Base-by-base conservation (phyloP, 768 basidiomycete species). In the Lactarius pseudohatsudake region DNA sequence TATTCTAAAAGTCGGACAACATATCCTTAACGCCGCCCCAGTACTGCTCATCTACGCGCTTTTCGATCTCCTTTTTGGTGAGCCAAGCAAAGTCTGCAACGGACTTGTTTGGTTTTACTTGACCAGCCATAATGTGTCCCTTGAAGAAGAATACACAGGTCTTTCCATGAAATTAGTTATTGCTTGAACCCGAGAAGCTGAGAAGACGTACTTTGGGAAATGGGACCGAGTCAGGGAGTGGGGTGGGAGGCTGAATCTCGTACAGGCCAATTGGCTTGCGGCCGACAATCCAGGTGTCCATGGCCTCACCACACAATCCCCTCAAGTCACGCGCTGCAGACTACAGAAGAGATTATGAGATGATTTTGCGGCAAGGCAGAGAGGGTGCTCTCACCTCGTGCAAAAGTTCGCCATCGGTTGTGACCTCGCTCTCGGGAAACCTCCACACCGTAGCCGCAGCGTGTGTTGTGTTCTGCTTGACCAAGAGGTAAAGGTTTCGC, bases 221-320 rank as follows among this genome's bases (percentile, higher is more conserved):
- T 62, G 36, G 20, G n/a, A 58, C 61, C 50, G 62, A 57, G 43
- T 64, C 50, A 72, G 74, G 67, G 73, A 70, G 43, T 72, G 64
- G 56, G 50, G 70, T 67, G 43, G 69, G 68, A n/a, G 76, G 71
- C 45, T 36, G 80, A 74, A 68, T 84, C 73, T 87, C 84, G 76
- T 86, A 84, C 61, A 92, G 82, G 4, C 94, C 94, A 70, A 96
- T 86, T 3, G 96, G 96, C 64, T 90, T 91, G 61, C 89, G 85
- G 60, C 92, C 86, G n/a, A 96, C 93, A 68, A 96, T 80, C 96
- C 96, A 98, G 15, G 87, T 87, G 73, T 98, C 95, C 90, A 98
- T 93, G 60, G 86, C 79, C 53, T 82, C 79, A 11, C 95, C 95
- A 69, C 90, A 92, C 73, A 90, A 84, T 3, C 85, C 82, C 57